Base-by-base conservation (phyloP, 164 flowering plant genomes). In the Magnolia changhungtana region DNA sequence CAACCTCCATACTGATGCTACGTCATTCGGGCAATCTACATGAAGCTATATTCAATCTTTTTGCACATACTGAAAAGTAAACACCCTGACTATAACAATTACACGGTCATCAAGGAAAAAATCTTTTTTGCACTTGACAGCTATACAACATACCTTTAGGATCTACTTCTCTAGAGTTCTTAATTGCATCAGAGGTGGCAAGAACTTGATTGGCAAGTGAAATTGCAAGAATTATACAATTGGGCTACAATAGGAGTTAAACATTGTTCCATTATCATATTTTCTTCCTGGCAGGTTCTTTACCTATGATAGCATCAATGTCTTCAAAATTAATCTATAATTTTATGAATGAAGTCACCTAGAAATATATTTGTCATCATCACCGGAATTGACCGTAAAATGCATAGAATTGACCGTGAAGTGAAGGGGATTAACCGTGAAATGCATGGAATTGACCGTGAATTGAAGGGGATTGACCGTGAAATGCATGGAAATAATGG, bases 121-220 rank as follows among this genome's bases (percentile, higher is more conserved):
- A 16, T 55, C n/a, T 10, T 55, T 16, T 16, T 55, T 9, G 59
- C 59, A 55, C 14, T 16, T 7, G 59, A 9, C 8, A 55, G 59
- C 14, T 7, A 16, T 49, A 66, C 59, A 50, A 13, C 45, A 63
- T 78, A 92, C 99, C 99, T 82, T 90, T 87, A 9, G 98, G 98
- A 71, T 95, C 99, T 21, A 95, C 96, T 82, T 95, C 98, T 78
- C 98, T 90, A 9, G 98, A 90, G 10, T 93, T 93, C 82, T 90
- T 92, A 78, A 95, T 93, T 23, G 99, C 99, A 89, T 95, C 99
- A 71, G 99, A 95, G 19, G 99, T 95, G 19, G 98, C 99, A 76
- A 95, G 91, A 89, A 93, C 99, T 87, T 95, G 98, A 81, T 95
- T 95, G 77, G 99, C 99, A 37, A 98, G 98, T 72, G 99, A 91